A percentile compares a stretch with the other conserved stretches of the same genome.
Conservation (phyloP, 352 stramenopile species). For the Globisporangium uncinulatum region DNA sequence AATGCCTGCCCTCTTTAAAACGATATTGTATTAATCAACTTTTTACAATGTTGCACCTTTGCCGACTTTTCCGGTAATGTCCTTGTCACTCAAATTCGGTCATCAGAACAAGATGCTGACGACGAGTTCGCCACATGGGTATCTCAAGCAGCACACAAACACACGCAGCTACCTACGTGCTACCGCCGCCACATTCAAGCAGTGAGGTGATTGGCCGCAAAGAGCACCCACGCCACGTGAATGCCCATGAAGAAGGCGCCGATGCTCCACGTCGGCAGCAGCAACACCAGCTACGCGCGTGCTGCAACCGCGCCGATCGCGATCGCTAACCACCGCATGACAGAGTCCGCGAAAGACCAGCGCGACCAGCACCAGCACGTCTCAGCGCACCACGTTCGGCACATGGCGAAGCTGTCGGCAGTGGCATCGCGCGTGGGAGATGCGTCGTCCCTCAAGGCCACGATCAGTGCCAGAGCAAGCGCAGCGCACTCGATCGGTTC, state of each 20-base stretch:
- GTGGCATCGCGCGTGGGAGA: background rate
- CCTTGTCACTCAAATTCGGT: no score
- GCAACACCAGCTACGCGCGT: slow-evolving; percentile 16
- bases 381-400: slow-evolving; percentile 45
- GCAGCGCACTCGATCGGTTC: slow-evolving; percentile 19
- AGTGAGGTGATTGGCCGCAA: background rate
- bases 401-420: slow-evolving; percentile 38
- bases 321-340: slow-evolving; percentile 18
- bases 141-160: no score
- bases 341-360: slow-evolving; percentile 31
- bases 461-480: slow-evolving; percentile 18
- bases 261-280: slow-evolving; percentile 19
- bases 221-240: background rate
- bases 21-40: no score
- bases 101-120: no score
- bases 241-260: slow-evolving; percentile 10
- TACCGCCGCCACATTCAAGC: background rate
- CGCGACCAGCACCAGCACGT: slow-evolving; percentile 2
- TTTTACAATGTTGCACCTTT: no score
- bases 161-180: background rate
- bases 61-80: no score
- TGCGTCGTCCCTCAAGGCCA: slow-evolving; percentile 11
- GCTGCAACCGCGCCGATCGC: slow-evolving; percentile 30
- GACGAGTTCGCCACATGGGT: no score
- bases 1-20: no score